Conservation (phyloP, 2,329 filamentous ascomycete species). For the Chrysoporthe austroafricana region DNA sequence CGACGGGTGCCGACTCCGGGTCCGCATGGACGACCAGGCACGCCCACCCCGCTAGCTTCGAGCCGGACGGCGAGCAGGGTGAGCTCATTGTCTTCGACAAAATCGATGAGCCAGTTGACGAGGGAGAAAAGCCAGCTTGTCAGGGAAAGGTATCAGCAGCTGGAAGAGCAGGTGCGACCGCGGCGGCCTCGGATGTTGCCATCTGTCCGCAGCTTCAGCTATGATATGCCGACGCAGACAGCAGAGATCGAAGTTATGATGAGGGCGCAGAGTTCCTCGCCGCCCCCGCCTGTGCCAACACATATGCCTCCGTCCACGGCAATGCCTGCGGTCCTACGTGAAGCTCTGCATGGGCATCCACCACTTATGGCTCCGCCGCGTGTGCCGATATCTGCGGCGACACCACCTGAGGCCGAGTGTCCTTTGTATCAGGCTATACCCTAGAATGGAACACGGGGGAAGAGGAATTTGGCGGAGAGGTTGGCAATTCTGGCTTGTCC, state of each 20-base stretch:
- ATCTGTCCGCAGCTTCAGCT: conserved; percentile 23
- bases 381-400: background rate
- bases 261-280: conserved; percentile 16
- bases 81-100: conserved; percentile 4
- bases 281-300: background rate
- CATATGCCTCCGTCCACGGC: background rate
- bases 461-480: background rate
- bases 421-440: background rate
- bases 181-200: conserved; percentile 21
- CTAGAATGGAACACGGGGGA: background rate
- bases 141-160: conserved; percentile 25
- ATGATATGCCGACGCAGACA: conserved; percentile 24
- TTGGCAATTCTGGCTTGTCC: background rate
- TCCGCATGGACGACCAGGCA: conserved; percentile 12
- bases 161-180: conserved; percentile 22
- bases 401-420: background rate
- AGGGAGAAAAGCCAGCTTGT: conserved; percentile 18
- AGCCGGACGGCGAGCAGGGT: conserved; percentile 7
- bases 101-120: background rate
- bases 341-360: background rate
- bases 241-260: conserved; percentile 26
- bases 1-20: conserved; percentile 16
- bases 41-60: conserved; percentile 7
- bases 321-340: background rate
- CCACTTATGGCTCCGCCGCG: background rate